Base-by-base conservation (phyloP, 208 protist genomes). In the Trypanosoma lewisi region DNA sequence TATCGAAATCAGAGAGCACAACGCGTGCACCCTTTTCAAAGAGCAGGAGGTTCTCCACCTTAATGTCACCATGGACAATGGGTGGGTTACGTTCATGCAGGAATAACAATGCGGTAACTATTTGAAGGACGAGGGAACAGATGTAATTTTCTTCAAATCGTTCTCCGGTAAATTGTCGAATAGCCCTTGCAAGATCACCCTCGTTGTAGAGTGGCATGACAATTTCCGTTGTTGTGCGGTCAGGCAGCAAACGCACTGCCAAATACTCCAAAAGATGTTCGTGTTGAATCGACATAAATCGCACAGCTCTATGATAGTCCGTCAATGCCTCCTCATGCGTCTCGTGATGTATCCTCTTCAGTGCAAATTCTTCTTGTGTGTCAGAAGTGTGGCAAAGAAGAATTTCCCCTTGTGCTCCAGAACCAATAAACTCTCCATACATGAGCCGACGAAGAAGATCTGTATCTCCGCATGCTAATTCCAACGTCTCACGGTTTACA, bases 1-100 rank as follows among this genome's bases (percentile, higher is more conserved):
- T 77, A 31, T 93, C 83, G 30, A 88, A 53, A 70, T 93, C 87
- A 69, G 89, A 88, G 17, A 92, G 73, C n/a, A 95, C 82, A 23
- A 88, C 75, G 39, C 82, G 75, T 55, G 74, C 51, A 23, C 58
- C 62, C 21, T 67, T 71, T 78, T n/a, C n/a, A n/a, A n/a, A n/a
- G n/a, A n/a, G n/a, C n/a, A n/a, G n/a, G n/a, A n/a, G n/a, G n/a
- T n/a, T n/a, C n/a, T n/a, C n/a, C n/a, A n/a, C n/a, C n/a, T n/a
- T n/a, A n/a, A n/a, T n/a, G n/a, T n/a, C n/a, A n/a, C n/a, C n/a
- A n/a, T n/a, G n/a, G n/a, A n/a, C n/a, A n/a, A n/a, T n/a, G n/a
- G n/a, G n/a, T n/a, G n/a, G n/a, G n/a, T n/a, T n/a, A n/a, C n/a
- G n/a, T n/a, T n/a, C n/a, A n/a, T n/a, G n/a, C n/a, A n/a, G n/a